phyloP scores from a whole-genome alignment of 2,329 filamentous ascomycete genomes.

The Alternaria sp. region DNA sequence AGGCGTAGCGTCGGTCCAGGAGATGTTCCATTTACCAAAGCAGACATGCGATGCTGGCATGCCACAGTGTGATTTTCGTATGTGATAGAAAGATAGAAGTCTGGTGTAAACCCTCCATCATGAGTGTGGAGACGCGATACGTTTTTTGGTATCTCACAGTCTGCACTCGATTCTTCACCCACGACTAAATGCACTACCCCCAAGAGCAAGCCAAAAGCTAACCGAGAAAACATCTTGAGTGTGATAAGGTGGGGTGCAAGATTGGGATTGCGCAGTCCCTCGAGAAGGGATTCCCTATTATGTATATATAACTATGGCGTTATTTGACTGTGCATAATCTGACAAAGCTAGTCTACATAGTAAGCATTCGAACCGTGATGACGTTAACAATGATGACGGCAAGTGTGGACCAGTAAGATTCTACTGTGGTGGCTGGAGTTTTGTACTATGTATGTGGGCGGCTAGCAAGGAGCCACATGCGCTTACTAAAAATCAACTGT shows the following conservation, averaged over 20 bases:
- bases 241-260: neutral
- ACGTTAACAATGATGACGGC: slow-evolving; percentile 5
- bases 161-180: neutral
- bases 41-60: slow-evolving; percentile 59
- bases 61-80: slow-evolving; percentile 55
- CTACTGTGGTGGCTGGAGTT: too few species aligned
- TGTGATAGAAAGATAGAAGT: slow-evolving; percentile 59
- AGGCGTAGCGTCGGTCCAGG: slow-evolving; percentile 62
- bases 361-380: neutral
- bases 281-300: neutral
- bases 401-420: slow-evolving; percentile 1
- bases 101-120: slow-evolving; percentile 49
- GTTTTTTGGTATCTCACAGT: neutral
- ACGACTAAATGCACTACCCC: slow-evolving; percentile 1
- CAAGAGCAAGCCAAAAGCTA: slow-evolving; percentile 9
- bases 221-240: slow-evolving; percentile 4
- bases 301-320: slow-evolving; percentile 1
- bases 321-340: slow-evolving; percentile 7
- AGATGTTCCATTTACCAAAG: slow-evolving; percentile 62
- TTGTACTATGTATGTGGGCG: too few species aligned
- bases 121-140: slow-evolving; percentile 6
- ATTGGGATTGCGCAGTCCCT: neutral
- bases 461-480: too few species aligned
- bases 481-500: too few species aligned
- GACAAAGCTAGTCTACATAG: neutral